Base-by-base conservation (phyloP, 164 flowering plant genomes). In the Cinnamomum chago region DNA sequence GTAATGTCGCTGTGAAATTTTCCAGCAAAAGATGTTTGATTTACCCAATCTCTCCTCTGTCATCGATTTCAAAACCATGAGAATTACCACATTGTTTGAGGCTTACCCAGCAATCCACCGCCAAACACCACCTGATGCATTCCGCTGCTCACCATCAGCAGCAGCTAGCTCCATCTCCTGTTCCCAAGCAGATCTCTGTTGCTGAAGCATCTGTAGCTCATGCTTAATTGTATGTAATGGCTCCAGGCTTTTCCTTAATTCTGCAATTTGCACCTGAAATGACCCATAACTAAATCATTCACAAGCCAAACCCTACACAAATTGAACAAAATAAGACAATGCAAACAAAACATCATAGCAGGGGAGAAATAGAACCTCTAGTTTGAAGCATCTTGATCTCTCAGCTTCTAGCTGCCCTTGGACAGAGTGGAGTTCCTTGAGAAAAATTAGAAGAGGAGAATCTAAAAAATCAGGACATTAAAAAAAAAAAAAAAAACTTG, bases 341-440 rank as follows among this genome's bases (percentile, higher is more conserved):
- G 25, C 60, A 74, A 55, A 40, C 47, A 52, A 35, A 71, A 28
- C 5, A 10, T 27, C 71, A 68, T 67, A 51, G n/a, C 23, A 68
- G 52, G 24, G 24, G 24, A 55, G 40, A 73, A 28, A 67, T 60
- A 58, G 75, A 72, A 95, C 99, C 98, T 96, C 98, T 50, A 94
- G 81, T 75, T 94, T 90, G 79, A 85, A 86, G 82, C 99, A 96
- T 88, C 97, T 88, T 79, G 95, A 90, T 83, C 89, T 85, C 86
- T 96, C 99, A 35, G 88, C 76, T 65, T 76, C 77, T 65, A 96
- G 84, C 83, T 94, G 99, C 76, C 87, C 92, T 85, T 87, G 92
- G 65, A 94, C 98, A 12, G 99, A 96, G 24, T 80, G 85, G 9
- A 91, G 89, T 84, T 96, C 98, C 97, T 94, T 78, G 68, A 81